Evolutionary conservation across 805 yeast species (phyloP).

Genomic region (Yarrowia porcina): DNA sequence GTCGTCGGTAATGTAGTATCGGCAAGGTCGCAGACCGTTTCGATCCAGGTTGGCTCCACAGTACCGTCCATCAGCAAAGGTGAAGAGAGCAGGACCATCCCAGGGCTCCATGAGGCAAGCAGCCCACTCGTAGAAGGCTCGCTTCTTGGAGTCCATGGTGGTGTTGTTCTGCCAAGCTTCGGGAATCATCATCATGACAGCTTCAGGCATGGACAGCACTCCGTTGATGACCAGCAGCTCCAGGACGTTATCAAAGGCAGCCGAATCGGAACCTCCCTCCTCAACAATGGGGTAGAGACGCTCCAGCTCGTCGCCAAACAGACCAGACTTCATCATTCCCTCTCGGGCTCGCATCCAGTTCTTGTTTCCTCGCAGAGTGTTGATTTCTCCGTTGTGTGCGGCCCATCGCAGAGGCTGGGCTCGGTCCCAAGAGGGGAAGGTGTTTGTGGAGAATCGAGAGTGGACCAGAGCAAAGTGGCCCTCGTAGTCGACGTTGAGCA

Average conservation of each 20-base stretch:
- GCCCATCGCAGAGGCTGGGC: slow-evolving; percentile 97
- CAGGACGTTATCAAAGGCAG: slow-evolving; percentile 93
- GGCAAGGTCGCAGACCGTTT: slow-evolving; percentile 97
- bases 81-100: slow-evolving; percentile 98
- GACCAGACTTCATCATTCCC: slow-evolving; percentile 86
- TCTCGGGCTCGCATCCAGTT: slow-evolving; percentile 99
- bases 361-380: slow-evolving; percentile 94
- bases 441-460: slow-evolving; percentile 95
- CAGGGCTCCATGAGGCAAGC: slow-evolving; percentile 99
- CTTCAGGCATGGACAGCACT: slow-evolving; percentile 88
- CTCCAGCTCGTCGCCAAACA: slow-evolving; percentile 89
- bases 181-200: slow-evolving; percentile 94
- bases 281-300: slow-evolving; percentile 91
- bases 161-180: slow-evolving; percentile 95
- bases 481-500: slow-evolving; percentile 85
- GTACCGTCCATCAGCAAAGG: slow-evolving; percentile 95
- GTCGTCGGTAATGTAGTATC: slow-evolving; percentile 92
- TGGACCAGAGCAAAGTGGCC: slow-evolving; percentile 96
- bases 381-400: slow-evolving; percentile 98
- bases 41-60: slow-evolving; percentile 98
- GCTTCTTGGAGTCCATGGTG: slow-evolving; percentile 83
- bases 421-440: slow-evolving; percentile 99
- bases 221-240: slow-evolving; percentile 91
- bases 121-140: slow-evolving; percentile 98
- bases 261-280: slow-evolving; percentile 98